Percentiles rank a stretch among this genome's conserved stretches.
Evolutionary conservation across 2,329 filamentous ascomycete species (phyloP).

Genomic region (Verticillium longisporum): DNA sequence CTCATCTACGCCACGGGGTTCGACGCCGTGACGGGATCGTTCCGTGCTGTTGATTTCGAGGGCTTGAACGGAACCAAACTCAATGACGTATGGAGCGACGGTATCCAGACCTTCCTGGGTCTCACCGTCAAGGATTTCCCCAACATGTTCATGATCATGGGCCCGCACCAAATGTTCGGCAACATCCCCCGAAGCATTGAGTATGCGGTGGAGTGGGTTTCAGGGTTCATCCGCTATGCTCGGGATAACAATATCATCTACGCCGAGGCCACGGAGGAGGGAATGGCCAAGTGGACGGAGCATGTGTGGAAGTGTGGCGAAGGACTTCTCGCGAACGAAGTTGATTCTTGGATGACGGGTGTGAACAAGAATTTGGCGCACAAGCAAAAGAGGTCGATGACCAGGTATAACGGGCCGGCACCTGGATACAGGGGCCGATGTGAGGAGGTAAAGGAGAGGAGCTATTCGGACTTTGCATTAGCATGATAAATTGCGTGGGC

Average conservation of each 20-base stretch:
- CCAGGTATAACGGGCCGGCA: slow-evolving; percentile 37
- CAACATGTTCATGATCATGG: slow-evolving; percentile 41
- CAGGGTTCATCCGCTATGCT: slow-evolving; percentile 24
- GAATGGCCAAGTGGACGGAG: slow-evolving; percentile 33
- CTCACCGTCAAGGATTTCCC: slow-evolving; percentile 33
- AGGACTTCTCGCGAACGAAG: slow-evolving; percentile 36
- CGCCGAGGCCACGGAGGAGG: slow-evolving; percentile 31
- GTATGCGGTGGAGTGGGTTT: slow-evolving; percentile 30
- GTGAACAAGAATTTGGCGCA: slow-evolving; percentile 42
- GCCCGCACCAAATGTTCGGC: slow-evolving; percentile 35
- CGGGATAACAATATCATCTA: slow-evolving; percentile 23
- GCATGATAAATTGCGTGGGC: neutral
- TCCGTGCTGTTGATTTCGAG: slow-evolving; percentile 26
- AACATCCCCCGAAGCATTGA: slow-evolving; percentile 34
- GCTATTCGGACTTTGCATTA: slow-evolving; percentile 14
- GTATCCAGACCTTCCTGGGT: slow-evolving; percentile 32
- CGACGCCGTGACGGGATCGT: slow-evolving; percentile 9
- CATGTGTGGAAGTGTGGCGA: slow-evolving; percentile 39
- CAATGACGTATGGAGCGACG: slow-evolving; percentile 13
- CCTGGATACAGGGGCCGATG: slow-evolving; percentile 32
- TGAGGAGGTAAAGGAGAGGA: slow-evolving; percentile 21
- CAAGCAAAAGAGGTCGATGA: slow-evolving; percentile 37
- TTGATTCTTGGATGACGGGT: slow-evolving; percentile 50
- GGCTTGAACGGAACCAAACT: slow-evolving; percentile 16
- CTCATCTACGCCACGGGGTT: slow-evolving; percentile 35